Evolutionary conservation across 2,329 filamentous ascomycete species (phyloP).

Genomic region (Penicillium nordicum): DNA sequence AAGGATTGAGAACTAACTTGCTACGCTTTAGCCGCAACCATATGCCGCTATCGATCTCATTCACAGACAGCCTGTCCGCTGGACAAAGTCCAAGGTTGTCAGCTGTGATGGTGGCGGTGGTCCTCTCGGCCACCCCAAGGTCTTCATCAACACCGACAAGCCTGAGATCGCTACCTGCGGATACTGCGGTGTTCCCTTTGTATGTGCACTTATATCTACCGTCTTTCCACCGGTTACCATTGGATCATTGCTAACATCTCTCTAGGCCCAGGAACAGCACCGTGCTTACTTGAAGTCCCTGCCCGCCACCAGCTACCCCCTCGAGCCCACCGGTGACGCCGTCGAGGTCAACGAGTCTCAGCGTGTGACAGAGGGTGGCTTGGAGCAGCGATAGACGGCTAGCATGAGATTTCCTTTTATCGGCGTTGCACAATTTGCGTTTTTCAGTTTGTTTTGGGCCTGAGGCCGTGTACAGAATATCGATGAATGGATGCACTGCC

Average conservation of each 20-base stretch:
- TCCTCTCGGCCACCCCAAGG: conserved; percentile 80
- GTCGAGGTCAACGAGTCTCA: conserved; percentile 59
- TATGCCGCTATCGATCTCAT: conserved; percentile 91
- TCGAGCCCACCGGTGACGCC: conserved; percentile 60
- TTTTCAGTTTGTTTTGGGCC: conserved; percentile 29
- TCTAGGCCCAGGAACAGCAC: conserved; percentile 84
- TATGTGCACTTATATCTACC: conserved; percentile 52
- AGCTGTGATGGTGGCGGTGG: conserved; percentile 92
- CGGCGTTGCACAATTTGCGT: conserved; percentile 36
- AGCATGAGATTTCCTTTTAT: conserved; percentile 32
- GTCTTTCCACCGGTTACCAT: background rate
- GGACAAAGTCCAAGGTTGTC: conserved; percentile 78
- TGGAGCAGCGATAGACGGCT: conserved; percentile 57
- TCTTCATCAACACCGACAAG: conserved; percentile 99
- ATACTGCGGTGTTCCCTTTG: conserved; percentile 92
- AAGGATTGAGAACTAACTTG: conserved; percentile 3
- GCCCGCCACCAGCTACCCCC: conserved; percentile 75
- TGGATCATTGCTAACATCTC: background rate
- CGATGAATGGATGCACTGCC: conserved; percentile 30
- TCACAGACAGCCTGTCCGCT: conserved; percentile 90
- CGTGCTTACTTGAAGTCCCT: conserved; percentile 78
- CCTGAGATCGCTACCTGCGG: conserved; percentile 84
- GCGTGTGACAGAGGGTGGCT: conserved; percentile 56
- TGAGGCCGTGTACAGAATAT: conserved; percentile 37
- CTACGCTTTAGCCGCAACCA: conserved; percentile 68